Percentiles rank a stretch among this genome's conserved stretches.
Conservation (phyloP, 441 rosid genomes). For the Omphalea diandra region DNA sequence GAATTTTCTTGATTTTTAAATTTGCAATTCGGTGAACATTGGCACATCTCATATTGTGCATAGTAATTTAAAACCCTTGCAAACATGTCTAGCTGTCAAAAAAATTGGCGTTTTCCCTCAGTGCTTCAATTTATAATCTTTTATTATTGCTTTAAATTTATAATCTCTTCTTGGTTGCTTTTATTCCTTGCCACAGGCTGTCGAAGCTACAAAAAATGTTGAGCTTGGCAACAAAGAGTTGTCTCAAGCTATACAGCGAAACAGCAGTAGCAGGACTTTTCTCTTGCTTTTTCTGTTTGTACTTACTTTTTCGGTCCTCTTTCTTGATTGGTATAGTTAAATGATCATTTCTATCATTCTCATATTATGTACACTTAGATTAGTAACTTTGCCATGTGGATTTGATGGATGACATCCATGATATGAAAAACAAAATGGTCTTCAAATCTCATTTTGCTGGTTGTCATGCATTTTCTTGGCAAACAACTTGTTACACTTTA, state of each 20-base stretch:
- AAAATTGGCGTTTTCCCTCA: neutral
- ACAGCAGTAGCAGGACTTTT: constrained; percentile 91
- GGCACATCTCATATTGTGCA: neutral
- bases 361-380: neutral
- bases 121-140: neutral
- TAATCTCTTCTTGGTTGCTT: neutral
- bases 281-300: constrained; percentile 79
- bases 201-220: constrained; percentile 56
- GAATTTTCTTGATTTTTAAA: neutral
- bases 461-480: neutral
- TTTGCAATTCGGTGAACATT: neutral
- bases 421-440: neutral
- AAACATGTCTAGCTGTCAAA: neutral
- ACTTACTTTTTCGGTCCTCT: constrained; percentile 81
- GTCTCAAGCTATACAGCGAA: constrained; percentile 71
- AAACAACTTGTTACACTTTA: neutral
- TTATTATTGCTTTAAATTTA: neutral
- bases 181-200: constrained; percentile 32
- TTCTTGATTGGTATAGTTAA: constrained; percentile 88
- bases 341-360: neutral
- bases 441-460: neutral
- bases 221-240: constrained; percentile 58
- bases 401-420: no score
- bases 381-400: neutral
- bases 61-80: no score